Evolutionary conservation across 768 basidiomycete species (phyloP).

Genomic region (Pilatotrama ljubarskyi): DNA sequence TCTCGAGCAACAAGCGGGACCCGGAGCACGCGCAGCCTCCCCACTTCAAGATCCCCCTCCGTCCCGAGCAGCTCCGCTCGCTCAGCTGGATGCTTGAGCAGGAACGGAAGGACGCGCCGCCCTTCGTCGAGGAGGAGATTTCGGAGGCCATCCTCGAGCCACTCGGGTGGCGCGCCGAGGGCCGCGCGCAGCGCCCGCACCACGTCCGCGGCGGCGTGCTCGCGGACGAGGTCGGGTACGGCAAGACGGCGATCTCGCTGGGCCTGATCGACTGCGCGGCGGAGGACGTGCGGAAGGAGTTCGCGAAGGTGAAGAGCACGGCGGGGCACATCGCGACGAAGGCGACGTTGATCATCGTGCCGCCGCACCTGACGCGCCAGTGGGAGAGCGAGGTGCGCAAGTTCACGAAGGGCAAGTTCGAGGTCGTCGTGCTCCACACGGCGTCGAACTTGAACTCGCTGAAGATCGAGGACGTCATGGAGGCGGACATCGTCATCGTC

Average conservation of each 20-base stretch:
- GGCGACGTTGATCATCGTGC: conserved; percentile 83
- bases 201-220: conserved; percentile 85
- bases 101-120: conserved; percentile 60
- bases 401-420: conserved; percentile 65
- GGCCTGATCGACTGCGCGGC: conserved; percentile 79
- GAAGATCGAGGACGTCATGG: conserved; percentile 70
- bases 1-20: conserved; percentile 77
- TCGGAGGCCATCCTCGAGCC: conserved; percentile 86
- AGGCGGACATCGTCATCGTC: conserved; percentile 85
- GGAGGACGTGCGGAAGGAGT: conserved; percentile 57
- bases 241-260: conserved; percentile 94
- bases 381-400: conserved; percentile 87
- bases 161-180: conserved; percentile 94
- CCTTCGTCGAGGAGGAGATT: conserved; percentile 93
- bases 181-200: conserved; percentile 76
- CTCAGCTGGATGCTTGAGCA: conserved; percentile 90
- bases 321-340: conserved; percentile 74
- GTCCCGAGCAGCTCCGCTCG: conserved; percentile 87
- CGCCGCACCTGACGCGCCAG: conserved; percentile 86
- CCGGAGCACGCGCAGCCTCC: conserved; percentile 73
- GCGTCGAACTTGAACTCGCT: conserved; percentile 69
- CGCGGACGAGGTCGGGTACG: conserved; percentile 96
- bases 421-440: conserved; percentile 65
- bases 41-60: conserved; percentile 70
- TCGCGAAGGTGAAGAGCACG: conserved; percentile 46